phyloP scores from a whole-genome alignment of 495 filamentous ascomycete genomes.

The Neurospora tetraspora region DNA sequence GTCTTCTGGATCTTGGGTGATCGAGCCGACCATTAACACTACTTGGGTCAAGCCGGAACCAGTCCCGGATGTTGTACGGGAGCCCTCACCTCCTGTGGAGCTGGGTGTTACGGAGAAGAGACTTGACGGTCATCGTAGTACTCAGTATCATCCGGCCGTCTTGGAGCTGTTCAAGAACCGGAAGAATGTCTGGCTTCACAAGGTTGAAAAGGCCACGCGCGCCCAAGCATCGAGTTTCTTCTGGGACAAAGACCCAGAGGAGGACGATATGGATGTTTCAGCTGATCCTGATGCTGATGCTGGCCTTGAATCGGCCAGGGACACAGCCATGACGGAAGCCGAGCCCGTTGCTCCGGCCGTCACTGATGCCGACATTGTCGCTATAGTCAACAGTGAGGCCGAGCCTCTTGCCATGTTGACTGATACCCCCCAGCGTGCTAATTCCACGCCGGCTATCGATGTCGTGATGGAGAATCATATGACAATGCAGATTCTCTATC shows the following conservation, averaged over 20 bases:
- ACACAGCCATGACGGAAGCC: neutral
- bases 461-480: neutral
- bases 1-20: neutral
- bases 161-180: slow-evolving; percentile 1
- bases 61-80: neutral
- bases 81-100: neutral
- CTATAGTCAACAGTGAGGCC: neutral
- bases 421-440: neutral
- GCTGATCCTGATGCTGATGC: neutral
- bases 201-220: neutral
- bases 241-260: neutral
- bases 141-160: neutral
- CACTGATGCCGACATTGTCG: neutral
- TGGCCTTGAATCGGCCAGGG: neutral
- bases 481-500: neutral
- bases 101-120: slow-evolving; percentile 6
- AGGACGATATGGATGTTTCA: neutral
- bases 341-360: neutral
- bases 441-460: neutral
- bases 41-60: neutral
- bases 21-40: neutral
- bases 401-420: neutral
- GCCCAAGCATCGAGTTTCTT: neutral
- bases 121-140: neutral
- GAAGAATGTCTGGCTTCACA: neutral